Percentiles rank a stretch among this genome's conserved stretches.
Evolutionary conservation across 148 eudicot species (phyloP).

Genomic region (Dysphania ambrosioides): DNA sequence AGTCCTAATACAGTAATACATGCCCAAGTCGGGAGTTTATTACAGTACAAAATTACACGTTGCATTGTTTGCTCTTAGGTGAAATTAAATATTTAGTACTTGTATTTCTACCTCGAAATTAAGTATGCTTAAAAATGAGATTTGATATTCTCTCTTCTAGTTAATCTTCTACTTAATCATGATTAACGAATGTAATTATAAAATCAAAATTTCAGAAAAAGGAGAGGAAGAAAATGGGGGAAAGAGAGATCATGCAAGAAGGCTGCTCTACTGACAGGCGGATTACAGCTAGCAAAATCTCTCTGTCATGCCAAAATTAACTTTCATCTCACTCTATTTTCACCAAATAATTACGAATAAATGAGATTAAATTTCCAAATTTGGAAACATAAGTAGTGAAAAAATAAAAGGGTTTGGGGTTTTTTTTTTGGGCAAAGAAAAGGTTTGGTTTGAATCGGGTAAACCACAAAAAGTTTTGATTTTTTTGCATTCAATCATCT

Average conservation of each 20-base stretch:
- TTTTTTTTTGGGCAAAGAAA: no score
- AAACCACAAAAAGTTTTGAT: neutral
- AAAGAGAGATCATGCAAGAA: constrained; percentile 78
- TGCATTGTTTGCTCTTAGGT: no score
- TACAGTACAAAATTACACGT: no score
- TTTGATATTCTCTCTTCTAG: neutral
- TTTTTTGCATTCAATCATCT: neutral
- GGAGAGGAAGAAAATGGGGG: constrained; percentile 13
- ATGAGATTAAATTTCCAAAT: neutral
- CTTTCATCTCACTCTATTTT: constrained; percentile 19
- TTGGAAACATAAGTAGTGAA: neutral
- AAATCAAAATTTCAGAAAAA: constrained; percentile 20
- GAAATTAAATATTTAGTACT: no score
- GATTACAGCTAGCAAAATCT: constrained; percentile 64
- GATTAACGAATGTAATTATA: neutral
- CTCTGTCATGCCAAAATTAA: constrained; percentile 51
- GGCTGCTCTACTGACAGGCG: constrained; percentile 82
- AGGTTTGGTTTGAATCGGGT: no score
- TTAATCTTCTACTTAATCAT: neutral
- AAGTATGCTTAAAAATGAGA: neutral
- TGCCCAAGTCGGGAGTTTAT: neutral
- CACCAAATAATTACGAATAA: constrained; percentile 12
- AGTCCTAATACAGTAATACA: neutral
- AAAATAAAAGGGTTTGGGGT: neutral
- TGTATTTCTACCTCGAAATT: no score